phyloP scores from a whole-genome alignment of 257 asterid genomes.

The Plantago ovata region DNA sequence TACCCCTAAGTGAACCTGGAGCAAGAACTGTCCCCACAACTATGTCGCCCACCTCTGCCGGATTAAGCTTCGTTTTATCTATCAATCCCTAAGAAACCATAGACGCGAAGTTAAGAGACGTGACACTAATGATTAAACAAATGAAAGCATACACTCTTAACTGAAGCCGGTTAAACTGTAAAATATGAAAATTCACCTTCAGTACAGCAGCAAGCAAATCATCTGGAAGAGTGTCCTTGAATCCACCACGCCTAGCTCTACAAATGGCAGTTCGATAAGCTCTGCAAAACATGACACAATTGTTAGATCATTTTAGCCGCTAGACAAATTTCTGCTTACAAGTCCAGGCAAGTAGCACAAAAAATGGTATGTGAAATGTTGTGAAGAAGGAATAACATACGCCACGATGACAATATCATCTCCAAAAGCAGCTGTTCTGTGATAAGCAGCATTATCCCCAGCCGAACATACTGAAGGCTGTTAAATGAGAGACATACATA shows the following conservation, averaged over 20 bases:
- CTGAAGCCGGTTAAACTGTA: not conserved
- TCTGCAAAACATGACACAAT: constrained; percentile 29
- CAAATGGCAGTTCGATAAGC: constrained; percentile 87
- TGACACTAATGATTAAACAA: not conserved
- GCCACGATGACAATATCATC: constrained; percentile 90
- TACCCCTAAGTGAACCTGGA: constrained; percentile 80
- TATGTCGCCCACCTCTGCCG: constrained; percentile 86
- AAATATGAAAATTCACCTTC: constrained; percentile 42
- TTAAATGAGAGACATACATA: constrained; percentile 12
- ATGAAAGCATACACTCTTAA: not conserved
- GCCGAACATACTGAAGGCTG: constrained; percentile 61
- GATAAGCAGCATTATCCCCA: constrained; percentile 42
- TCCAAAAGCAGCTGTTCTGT: constrained; percentile 53
- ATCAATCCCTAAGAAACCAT: constrained; percentile 53
- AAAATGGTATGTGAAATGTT: not conserved
- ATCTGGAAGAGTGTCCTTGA: constrained; percentile 85
- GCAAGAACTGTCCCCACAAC: constrained; percentile 89
- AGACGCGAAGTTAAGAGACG: not conserved
- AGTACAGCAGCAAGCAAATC: constrained; percentile 88
- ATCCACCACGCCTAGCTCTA: constrained; percentile 81
- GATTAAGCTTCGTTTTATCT: constrained; percentile 65
- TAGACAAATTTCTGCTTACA: not conserved
- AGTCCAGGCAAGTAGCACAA: not conserved
- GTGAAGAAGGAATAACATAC: constrained; percentile 47
- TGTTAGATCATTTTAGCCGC: not conserved